Base-by-base conservation (phyloP, 2,329 filamentous ascomycete genomes). In the Fusarium hostae region DNA sequence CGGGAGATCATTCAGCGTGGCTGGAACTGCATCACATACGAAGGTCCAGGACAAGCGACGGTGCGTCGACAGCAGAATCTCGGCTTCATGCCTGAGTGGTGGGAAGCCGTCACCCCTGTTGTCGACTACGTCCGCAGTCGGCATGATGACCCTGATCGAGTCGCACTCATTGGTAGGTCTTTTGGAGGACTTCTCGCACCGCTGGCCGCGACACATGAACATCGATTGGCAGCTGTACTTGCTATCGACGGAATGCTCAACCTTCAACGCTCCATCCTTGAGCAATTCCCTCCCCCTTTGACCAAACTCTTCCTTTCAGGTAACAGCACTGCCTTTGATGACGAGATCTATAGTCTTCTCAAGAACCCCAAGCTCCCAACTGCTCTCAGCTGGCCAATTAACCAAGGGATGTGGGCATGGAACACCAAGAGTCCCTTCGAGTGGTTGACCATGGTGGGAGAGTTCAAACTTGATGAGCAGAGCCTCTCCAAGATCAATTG, bases 61-160 rank as follows among this genome's bases (percentile, higher is more conserved):
- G 80, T 83, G 2, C 79, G 81, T 16, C 79, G 84, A 1, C 59
- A 81, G 2, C 81, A 86, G 45, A 69, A 78, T 12, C 50, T 84
- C 2, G 82, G 81, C 12, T 86, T 85, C 70, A 83, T 84, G 54
- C 78, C 78, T 1, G 78, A 84, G 26, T 85, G 83, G 83, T 81
- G 83, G 71, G 73, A 72, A 9, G 83, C 81, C 0, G 76, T 82
- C 13, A 81, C 77, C 0, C 82, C 83, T 0, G 76, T 85, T 9
- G 74, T 85, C 1, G 82, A 85, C 74, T 81, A 81, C 40, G 59
- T 81, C 5, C 41, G 79, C 0, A 61, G 61, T 2, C 57, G 72
- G 4, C 71, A 70, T 16, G 68, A 73, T 7, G 80, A 82, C 64
- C 26, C 56, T 16, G 51, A 73, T 73, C 45, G 78, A 50, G 41